Conservation (phyloP, 176 grass and related monocot species). For the Stipa capillata region DNA sequence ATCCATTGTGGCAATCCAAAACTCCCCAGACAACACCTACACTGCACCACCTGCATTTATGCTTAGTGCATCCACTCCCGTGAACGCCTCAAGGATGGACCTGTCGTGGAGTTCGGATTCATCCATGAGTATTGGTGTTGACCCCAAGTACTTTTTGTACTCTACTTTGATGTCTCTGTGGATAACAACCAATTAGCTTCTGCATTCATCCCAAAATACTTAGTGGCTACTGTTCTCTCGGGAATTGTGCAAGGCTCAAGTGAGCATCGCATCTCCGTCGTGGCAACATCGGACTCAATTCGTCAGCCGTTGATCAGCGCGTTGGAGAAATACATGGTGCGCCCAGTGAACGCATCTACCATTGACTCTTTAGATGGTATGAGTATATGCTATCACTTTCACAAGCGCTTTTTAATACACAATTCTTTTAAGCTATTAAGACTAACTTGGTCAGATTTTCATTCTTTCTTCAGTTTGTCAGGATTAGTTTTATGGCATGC, state of each 20-base stretch:
- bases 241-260: neutral
- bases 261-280: neutral
- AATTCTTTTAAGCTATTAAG: neutral
- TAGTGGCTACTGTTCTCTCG: neutral
- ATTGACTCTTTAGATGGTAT: conserved; percentile 33
- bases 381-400: neutral
- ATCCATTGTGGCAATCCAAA: neutral
- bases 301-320: conserved; percentile 27
- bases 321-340: conserved; percentile 28
- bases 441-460: neutral
- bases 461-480: neutral
- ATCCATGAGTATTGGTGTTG: neutral
- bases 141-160: neutral
- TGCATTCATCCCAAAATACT: conserved; percentile 1
- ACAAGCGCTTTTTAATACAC: too few species aligned
- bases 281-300: neutral
- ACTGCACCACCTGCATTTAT: conserved; percentile 20
- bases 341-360: neutral
- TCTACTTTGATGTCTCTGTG: conserved; percentile 27
- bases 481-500: too few species aligned
- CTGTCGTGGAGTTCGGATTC: neutral
- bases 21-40: neutral
- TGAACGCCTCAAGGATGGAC: neutral
- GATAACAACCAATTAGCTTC: neutral
- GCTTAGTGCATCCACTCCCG: conserved; percentile 11